Evolutionary conservation across 495 filamentous ascomycete species (phyloP).

Genomic region (Neurospora discreta): DNA sequence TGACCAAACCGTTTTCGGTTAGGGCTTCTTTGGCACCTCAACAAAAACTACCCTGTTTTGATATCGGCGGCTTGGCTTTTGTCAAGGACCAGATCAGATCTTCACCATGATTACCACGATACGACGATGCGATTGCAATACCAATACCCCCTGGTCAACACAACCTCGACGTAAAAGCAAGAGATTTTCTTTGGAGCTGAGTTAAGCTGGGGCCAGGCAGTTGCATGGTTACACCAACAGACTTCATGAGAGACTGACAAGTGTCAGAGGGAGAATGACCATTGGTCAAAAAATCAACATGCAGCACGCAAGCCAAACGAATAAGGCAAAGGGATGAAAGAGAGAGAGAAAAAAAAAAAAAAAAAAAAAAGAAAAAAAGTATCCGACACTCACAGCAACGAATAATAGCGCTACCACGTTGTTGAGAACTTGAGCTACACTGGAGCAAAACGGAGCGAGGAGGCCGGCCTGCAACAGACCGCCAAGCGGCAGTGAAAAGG

Average conservation of each 20-base stretch:
- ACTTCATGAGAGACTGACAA: neutral
- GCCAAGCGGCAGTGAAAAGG: neutral
- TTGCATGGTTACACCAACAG: neutral
- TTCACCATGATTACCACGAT: neutral
- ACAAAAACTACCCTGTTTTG: neutral
- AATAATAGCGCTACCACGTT: neutral
- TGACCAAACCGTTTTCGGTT: neutral
- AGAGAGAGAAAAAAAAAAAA: neutral
- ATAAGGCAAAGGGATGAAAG: neutral
- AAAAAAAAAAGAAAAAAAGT: neutral
- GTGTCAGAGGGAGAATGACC: neutral
- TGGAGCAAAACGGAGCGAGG: neutral
- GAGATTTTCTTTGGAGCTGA: neutral
- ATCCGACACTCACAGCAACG: neutral
- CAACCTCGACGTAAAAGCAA: neutral
- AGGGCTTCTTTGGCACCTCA: neutral
- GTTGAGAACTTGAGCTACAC: neutral
- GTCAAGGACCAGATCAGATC: neutral
- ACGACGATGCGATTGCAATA: neutral
- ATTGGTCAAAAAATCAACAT: neutral
- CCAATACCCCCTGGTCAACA: neutral
- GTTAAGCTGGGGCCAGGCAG: neutral
- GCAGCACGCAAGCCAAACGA: neutral
- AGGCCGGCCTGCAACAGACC: neutral
- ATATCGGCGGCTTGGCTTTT: neutral